A percentile compares a stretch with the other conserved stretches of the same genome.
phyloP scores from a whole-genome alignment of 1,139 yeast species.

The Candida pseudocylindracea region DNA sequence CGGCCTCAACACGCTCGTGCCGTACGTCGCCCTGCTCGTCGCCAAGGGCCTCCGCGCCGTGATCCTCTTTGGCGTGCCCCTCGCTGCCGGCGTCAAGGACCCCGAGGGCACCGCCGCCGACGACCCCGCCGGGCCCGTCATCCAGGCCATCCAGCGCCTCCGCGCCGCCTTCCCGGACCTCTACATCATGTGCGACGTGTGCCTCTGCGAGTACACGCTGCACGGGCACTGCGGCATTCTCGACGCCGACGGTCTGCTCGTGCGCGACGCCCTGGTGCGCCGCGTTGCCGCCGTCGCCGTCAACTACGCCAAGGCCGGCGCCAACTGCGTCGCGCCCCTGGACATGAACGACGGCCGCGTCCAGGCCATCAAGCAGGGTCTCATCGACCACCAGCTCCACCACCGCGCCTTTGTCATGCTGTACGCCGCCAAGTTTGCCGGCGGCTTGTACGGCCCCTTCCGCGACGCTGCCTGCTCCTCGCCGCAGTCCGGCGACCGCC shows the following conservation, averaged over 20 bases:
- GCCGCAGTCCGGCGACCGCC: slow-evolving; percentile 83
- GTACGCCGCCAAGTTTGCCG: slow-evolving; percentile 85
- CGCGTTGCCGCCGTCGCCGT: slow-evolving; percentile 91
- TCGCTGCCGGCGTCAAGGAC: slow-evolving; percentile 57
- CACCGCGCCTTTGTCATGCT: slow-evolving; percentile 82
- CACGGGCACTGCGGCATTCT: slow-evolving; percentile 96
- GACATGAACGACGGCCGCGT: slow-evolving; percentile 98
- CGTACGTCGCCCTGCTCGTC: slow-evolving; percentile 48
- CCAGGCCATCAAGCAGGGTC: slow-evolving; percentile 66
- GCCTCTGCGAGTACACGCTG: slow-evolving; percentile 87
- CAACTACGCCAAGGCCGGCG: slow-evolving; percentile 90
- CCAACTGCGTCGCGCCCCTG: slow-evolving; percentile 88
- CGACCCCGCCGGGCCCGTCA: slow-evolving; percentile 93
- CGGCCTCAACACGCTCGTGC: slow-evolving; percentile 62
- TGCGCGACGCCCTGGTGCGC: slow-evolving; percentile 51
- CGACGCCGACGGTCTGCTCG: slow-evolving; percentile 66
- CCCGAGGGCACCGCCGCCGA: slow-evolving; percentile 77
- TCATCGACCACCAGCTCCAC: slow-evolving; percentile 66
- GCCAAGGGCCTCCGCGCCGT: slow-evolving; percentile 72
- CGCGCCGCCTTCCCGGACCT: slow-evolving; percentile 20
- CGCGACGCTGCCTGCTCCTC: slow-evolving; percentile 92
- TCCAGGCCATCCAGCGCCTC: slow-evolving; percentile 26
- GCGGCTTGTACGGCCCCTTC: slow-evolving; percentile 88
- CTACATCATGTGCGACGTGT: slow-evolving; percentile 83
- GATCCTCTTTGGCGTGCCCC: slow-evolving; percentile 79